phyloP scores from a whole-genome alignment of 2,329 filamentous ascomycete species.

The Fusarium veterinarium region DNA sequence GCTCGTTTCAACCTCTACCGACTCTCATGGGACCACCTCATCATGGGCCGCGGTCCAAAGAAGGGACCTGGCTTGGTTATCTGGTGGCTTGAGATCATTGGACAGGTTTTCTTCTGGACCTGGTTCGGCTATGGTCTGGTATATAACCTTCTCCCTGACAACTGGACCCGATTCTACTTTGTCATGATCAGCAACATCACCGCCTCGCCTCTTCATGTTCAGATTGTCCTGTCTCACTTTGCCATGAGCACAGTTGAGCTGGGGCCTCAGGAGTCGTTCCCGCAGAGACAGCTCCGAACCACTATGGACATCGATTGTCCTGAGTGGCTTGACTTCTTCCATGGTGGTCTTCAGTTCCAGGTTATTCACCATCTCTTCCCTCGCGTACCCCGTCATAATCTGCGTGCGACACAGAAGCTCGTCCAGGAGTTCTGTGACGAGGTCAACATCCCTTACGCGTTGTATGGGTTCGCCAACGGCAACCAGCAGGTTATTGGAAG shows the following conservation, averaged over 20 bases:
- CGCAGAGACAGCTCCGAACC: slow-evolving; percentile 90
- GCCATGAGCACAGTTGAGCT: slow-evolving; percentile 92
- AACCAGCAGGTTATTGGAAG: slow-evolving; percentile 83
- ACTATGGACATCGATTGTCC: slow-evolving; percentile 95
- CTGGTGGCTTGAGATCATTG: slow-evolving; percentile 80
- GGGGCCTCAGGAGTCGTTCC: slow-evolving; percentile 85
- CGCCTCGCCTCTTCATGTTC: slow-evolving; percentile 84
- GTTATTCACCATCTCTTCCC: slow-evolving; percentile 89
- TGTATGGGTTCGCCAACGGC: slow-evolving; percentile 86
- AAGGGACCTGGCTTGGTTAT: slow-evolving; percentile 87
- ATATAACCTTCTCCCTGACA: slow-evolving; percentile 77
- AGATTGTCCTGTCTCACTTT: slow-evolving; percentile 93
- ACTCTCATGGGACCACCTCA: slow-evolving; percentile 81
- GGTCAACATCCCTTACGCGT: slow-evolving; percentile 83
- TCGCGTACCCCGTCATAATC: slow-evolving; percentile 85
- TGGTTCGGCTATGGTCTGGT: slow-evolving; percentile 88
- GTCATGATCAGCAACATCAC: slow-evolving; percentile 84
- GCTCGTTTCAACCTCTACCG: slow-evolving; percentile 90
- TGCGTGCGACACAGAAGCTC: slow-evolving; percentile 78
- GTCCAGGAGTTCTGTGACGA: slow-evolving; percentile 86
- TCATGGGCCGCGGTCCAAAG: slow-evolving; percentile 75
- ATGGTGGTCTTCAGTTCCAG: slow-evolving; percentile 90
- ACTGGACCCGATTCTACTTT: slow-evolving; percentile 76
- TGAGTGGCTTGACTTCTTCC: slow-evolving; percentile 87
- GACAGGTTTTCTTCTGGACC: slow-evolving; percentile 84